Evolutionary conservation across 2,329 filamentous ascomycete species (phyloP), one percentile per base, ranked within the genome.

Genomic region (Metarhizium robertsii): DNA sequence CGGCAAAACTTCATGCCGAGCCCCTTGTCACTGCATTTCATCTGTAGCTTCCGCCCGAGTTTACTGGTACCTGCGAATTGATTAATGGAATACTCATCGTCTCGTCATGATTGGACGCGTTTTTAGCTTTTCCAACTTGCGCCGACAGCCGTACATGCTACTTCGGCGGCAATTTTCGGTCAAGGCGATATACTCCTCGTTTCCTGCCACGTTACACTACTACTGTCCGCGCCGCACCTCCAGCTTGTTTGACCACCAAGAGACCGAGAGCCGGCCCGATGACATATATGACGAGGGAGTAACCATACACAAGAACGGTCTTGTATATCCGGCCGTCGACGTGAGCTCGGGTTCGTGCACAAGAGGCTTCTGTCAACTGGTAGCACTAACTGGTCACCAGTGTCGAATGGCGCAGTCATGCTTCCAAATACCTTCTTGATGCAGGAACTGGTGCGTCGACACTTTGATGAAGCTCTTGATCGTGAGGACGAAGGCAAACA

Each of bases 181-280:
- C 0, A 62, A 60, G 25, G 59, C 58, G 2, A 53, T 62, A 7
- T 57, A 62, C 52, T 58, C 60, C 3, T 48, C 50, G 1, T 62
- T 62, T 40, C 60, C 60, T 8, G 54, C 55, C 2, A 50, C 56
- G 2, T 32, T 62, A 20, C 6, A 18, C 13, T 59, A 60, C 50
- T 61, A 61, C 25, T 20, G 43, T 38, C 59, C 56, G 2, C 50
- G 49, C 6, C 47, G 6, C 5, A 48, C 16, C 2, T 61, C 52
- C 4, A 29, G 11, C 38, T 46, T 61, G 4, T 60, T 56, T 11
- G 59, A 60, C 32, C n/a, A 54, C 34, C 36, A 18, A 4, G 53
- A 60, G 20, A 46, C 29, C 14, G 42, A 54, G 1, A 34, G 36
- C 25, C 51, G 54, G 6, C 52, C 50, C 0, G 6, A 53, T 14